These are phyloP conservation scores for Ophiostoma perfectum DNA, from an alignment of 2,329 filamentous ascomycete species.

Conservation along the genomic window DNA sequence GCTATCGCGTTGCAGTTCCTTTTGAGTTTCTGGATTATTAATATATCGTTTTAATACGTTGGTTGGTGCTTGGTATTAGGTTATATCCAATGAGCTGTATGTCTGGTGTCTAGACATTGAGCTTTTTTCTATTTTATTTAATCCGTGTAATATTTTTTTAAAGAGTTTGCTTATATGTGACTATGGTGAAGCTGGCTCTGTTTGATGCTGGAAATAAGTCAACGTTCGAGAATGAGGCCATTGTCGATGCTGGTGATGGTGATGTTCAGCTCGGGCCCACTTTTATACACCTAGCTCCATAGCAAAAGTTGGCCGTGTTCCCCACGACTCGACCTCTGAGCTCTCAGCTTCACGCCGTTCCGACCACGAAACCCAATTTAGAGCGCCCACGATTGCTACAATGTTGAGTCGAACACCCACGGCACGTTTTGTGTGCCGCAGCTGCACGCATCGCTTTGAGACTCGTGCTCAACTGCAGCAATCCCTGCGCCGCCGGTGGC, in stretches of 20 bases:
- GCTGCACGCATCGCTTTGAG: conserved; percentile 40
- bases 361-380: not conserved
- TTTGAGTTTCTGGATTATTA: not conserved
- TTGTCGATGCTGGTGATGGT: not conserved
- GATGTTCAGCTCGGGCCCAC: not conserved
- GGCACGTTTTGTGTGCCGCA: conserved; percentile 38
- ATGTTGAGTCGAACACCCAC: conserved; percentile 22
- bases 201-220: not conserved
- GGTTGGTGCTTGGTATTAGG: conserved; percentile 10
- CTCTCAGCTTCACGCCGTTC: not conserved
- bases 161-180: too few species aligned
- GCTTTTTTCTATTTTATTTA: not conserved
- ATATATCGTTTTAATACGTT: not conserved
- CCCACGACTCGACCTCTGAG: not conserved
- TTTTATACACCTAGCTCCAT: not conserved
- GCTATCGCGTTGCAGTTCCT: too few species aligned
- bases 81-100: conserved; percentile 12
- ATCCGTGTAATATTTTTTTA: not conserved
- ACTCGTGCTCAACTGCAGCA: conserved; percentile 33
- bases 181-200: too few species aligned
- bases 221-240: not conserved
- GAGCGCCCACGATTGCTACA: conserved; percentile 10
- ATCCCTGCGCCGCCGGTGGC: conserved; percentile 35
- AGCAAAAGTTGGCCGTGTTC: not conserved
- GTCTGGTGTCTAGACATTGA: not conserved